Conservation (phyloP, 805 yeast species). For the Yamadazyma paraphyllophila region DNA sequence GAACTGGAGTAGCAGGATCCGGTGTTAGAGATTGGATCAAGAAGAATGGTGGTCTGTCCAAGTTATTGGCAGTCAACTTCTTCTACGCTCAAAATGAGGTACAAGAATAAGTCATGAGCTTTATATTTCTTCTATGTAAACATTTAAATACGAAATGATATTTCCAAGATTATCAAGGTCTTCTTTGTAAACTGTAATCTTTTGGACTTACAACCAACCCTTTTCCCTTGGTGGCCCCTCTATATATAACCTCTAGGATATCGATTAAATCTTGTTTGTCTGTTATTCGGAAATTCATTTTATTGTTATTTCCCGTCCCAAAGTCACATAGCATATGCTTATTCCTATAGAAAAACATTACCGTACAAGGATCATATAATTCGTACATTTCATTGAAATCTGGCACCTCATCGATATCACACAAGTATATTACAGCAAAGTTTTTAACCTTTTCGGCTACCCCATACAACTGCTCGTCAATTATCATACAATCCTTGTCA, state of each 20-base stretch:
- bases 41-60: slow-evolving; percentile 51
- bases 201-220: slow-evolving; percentile 87
- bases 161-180: slow-evolving; percentile 7
- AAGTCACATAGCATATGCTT: slow-evolving; percentile 98
- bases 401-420: slow-evolving; percentile 85
- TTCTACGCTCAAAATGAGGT: slow-evolving; percentile 69
- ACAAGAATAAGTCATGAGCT: slow-evolving; percentile 10
- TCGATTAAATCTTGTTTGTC: slow-evolving; percentile 90
- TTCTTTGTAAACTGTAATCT: slow-evolving; percentile 48
- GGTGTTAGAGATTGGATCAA: slow-evolving; percentile 77
- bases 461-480: slow-evolving; percentile 82
- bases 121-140: background rate
- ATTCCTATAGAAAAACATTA: slow-evolving; percentile 91
- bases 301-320: slow-evolving; percentile 97
- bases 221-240: slow-evolving; percentile 91
- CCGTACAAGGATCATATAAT: slow-evolving; percentile 81
- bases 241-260: slow-evolving; percentile 80
- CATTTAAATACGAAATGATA: background rate
- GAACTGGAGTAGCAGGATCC: slow-evolving; percentile 74
- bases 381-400: slow-evolving; percentile 91
- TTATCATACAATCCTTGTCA: slow-evolving; percentile 76
- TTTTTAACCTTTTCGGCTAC: slow-evolving; percentile 82
- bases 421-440: slow-evolving; percentile 83
- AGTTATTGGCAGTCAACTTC: slow-evolving; percentile 74
- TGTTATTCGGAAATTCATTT: slow-evolving; percentile 71